A percentile compares a stretch with the other conserved stretches of the same genome.
These are phyloP conservation scores for Asterophora lycoperdoides DNA, from an alignment of 768 basidiomycete genomes.

Conservation along the genomic window DNA sequence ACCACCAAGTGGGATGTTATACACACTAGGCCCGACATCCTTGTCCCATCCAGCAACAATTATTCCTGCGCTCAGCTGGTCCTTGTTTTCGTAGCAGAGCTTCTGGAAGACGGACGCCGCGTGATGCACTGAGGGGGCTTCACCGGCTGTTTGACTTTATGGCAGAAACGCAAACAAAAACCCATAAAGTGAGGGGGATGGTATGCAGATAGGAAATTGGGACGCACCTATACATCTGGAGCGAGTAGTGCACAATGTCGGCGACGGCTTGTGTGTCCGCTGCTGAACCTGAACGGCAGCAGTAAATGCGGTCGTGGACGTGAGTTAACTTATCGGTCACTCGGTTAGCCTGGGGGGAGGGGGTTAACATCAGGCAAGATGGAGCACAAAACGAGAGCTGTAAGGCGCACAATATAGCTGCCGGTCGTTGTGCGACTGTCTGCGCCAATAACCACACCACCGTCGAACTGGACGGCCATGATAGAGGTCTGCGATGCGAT, in stretches of 20 bases:
- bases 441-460: conserved; percentile 94
- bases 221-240: conserved; percentile 71
- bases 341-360: conserved; percentile 73
- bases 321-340: conserved; percentile 98
- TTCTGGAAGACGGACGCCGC: conserved; percentile 83
- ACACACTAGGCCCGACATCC: conserved; percentile 85
- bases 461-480: conserved; percentile 97
- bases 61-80: conserved; percentile 82
- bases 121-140: conserved; percentile 72
- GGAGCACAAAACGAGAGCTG: neutral
- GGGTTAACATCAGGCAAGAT: conserved; percentile 1
- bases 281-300: conserved; percentile 96
- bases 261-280: conserved; percentile 98
- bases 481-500: conserved; percentile 76
- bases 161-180: no score
- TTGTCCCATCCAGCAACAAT: conserved; percentile 99
- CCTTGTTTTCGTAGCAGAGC: conserved; percentile 93
- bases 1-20: conserved; percentile 95
- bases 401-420: conserved; percentile 77
- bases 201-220: neutral
- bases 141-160: conserved; percentile 51
- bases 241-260: conserved; percentile 79
- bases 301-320: conserved; percentile 97
- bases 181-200: no score
- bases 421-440: conserved; percentile 97